Conservation (phyloP, 352 stramenopile species). For the Phytophthora rubi region DNA sequence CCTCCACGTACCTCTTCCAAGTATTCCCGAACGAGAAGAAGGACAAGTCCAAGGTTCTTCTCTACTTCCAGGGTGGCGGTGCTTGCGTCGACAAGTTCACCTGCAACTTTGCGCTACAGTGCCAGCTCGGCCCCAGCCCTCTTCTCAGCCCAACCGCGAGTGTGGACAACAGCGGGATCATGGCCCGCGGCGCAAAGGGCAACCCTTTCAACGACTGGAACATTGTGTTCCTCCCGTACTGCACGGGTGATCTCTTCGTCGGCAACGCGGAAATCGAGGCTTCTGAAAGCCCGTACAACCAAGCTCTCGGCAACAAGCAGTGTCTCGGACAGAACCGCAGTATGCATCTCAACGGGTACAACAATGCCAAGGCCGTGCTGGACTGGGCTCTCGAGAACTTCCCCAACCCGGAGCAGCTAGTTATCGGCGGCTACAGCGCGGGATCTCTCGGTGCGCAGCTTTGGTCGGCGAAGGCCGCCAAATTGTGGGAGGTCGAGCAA, state of each 20-base stretch:
- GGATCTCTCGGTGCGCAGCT: constrained; percentile 54
- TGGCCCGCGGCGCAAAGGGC: constrained; percentile 43
- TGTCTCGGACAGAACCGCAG: constrained; percentile 43
- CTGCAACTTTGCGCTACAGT: constrained; percentile 65
- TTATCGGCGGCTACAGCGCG: constrained; percentile 57
- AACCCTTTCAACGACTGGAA: constrained; percentile 77
- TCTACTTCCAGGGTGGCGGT: constrained; percentile 65
- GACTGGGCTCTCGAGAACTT: constrained; percentile 66
- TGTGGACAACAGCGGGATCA: constrained; percentile 47
- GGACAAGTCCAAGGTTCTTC: constrained; percentile 59
- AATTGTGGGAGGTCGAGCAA: constrained; percentile 54
- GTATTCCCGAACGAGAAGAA: constrained; percentile 49
- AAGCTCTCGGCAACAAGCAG: constrained; percentile 41
- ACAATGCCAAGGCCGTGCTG: constrained; percentile 61
- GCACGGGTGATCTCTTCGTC: constrained; percentile 67
- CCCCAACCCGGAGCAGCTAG: constrained; percentile 51
- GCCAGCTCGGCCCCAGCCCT: constrained; percentile 34
- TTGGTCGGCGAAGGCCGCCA: constrained; percentile 40
- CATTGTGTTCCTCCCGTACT: constrained; percentile 73
- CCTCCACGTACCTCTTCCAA: constrained; percentile 60
- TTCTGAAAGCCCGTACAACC: constrained; percentile 35
- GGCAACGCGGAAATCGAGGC: constrained; percentile 35
- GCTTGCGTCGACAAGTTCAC: constrained; percentile 59
- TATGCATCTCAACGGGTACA: constrained; percentile 59
- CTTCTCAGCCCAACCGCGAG: constrained; percentile 48